Evolutionary conservation across 164 flowering plant species (phyloP).

Genomic region (Tetracentron sinense): DNA sequence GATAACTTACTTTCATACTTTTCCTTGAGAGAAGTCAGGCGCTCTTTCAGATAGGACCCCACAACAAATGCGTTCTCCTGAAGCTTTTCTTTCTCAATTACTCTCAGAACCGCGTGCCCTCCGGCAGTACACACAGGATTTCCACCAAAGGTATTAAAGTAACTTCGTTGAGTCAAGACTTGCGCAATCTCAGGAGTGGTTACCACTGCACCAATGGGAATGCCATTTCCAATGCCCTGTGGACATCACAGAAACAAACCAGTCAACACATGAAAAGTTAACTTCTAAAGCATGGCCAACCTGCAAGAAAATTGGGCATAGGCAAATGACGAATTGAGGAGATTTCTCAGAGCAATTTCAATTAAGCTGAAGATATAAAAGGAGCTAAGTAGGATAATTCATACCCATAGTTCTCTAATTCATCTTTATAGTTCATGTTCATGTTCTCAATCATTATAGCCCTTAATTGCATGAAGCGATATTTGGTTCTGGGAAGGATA

Average conservation of each 20-base stretch:
- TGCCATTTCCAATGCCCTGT: conserved; percentile 96
- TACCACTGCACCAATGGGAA: conserved; percentile 94
- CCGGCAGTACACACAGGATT: conserved; percentile 91
- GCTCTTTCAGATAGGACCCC: conserved; percentile 73
- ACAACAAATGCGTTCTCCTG: conserved; percentile 74
- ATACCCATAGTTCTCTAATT: no score
- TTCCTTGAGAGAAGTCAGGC: conserved; percentile 58
- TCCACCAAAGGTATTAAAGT: conserved; percentile 96
- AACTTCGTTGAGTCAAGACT: conserved; percentile 64
- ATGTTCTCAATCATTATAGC: no score
- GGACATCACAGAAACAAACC: conserved; percentile 2
- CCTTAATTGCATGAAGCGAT: no score
- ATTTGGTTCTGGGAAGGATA: no score
- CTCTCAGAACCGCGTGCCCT: conserved; percentile 80
- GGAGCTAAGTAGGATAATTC: no score
- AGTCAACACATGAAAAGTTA: background rate
- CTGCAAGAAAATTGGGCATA: no score
- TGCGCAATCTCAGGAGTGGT: conserved; percentile 93
- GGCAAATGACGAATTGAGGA: no score
- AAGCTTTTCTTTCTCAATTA: conserved; percentile 82
- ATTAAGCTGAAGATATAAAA: no score
- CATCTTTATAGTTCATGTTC: no score
- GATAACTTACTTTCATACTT: conserved; percentile 68
- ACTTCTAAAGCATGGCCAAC: background rate
- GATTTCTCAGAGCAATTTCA: no score